Evolutionary conservation across 805 yeast species (phyloP).

Genomic region (Schwanniomyces occidentalis): DNA sequence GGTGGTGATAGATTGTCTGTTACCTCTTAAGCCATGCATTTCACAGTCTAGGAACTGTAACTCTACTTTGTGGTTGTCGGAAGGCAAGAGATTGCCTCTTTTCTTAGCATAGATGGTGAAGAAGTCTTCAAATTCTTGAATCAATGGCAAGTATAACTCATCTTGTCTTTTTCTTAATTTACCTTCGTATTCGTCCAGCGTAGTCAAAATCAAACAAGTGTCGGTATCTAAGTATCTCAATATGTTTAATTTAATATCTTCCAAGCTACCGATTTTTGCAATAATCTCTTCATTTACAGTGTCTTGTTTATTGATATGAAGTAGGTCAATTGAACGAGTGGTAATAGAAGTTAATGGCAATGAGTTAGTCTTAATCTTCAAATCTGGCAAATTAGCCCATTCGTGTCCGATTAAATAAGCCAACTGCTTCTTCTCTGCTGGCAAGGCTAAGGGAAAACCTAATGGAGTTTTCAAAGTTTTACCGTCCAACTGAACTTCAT

Average conservation of each 20-base stretch:
- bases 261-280: slow-evolving; percentile 63
- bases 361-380: slow-evolving; percentile 69
- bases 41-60: slow-evolving; percentile 78
- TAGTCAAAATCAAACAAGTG: slow-evolving; percentile 84
- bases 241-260: slow-evolving; percentile 57
- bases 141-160: slow-evolving; percentile 71
- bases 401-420: slow-evolving; percentile 82
- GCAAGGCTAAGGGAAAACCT: slow-evolving; percentile 70
- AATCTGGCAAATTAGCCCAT: slow-evolving; percentile 74
- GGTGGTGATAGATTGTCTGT: slow-evolving; percentile 62
- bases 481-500: slow-evolving; percentile 65
- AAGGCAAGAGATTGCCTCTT: slow-evolving; percentile 24
- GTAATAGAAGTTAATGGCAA: slow-evolving; percentile 87
- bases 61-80: slow-evolving; percentile 27
- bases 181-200: slow-evolving; percentile 80
- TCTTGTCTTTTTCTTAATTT: slow-evolving; percentile 77
- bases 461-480: slow-evolving; percentile 82
- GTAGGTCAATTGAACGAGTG: slow-evolving; percentile 82
- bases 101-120: slow-evolving; percentile 43
- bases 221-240: slow-evolving; percentile 92
- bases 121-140: slow-evolving; percentile 61
- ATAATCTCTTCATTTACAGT: slow-evolving; percentile 44
- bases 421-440: slow-evolving; percentile 55
- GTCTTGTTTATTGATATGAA: slow-evolving; percentile 24
- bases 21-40: slow-evolving; percentile 76